Conservation (phyloP, 78 protist species). For the Dictyostelium purpureum region DNA sequence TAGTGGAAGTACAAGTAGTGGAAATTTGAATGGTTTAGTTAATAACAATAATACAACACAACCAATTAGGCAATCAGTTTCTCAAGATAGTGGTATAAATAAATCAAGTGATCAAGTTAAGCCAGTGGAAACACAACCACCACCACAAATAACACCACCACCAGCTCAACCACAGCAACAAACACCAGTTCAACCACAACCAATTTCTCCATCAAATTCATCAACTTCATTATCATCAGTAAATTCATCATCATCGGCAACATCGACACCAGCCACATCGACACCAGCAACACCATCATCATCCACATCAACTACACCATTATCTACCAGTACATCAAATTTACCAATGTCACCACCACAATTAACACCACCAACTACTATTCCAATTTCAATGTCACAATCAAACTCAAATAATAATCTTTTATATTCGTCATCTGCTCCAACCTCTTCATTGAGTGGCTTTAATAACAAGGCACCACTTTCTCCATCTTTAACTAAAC, state of each 20-base stretch:
- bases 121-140: background rate
- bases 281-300: background rate
- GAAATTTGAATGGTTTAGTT: background rate
- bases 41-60: background rate
- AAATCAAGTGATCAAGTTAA: background rate
- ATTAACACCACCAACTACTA: background rate
- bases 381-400: background rate
- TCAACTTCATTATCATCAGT: background rate
- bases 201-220: background rate
- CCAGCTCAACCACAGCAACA: background rate
- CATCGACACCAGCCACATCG: background rate
- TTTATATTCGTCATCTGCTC: conserved; percentile 29
- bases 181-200: background rate
- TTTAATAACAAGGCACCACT: background rate
- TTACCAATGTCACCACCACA: background rate
- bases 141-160: background rate
- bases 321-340: background rate
- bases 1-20: background rate
- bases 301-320: background rate
- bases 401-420: background rate
- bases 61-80: background rate
- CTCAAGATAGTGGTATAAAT: background rate
- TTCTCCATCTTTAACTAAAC: background rate
- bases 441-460: background rate
- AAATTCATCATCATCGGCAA: background rate